Percentiles rank a stretch among this genome's conserved stretches.
These are phyloP conservation scores for Plasmodium gonderi DNA, from an alignment of 169 alveolate species.

Conservation along the genomic window DNA sequence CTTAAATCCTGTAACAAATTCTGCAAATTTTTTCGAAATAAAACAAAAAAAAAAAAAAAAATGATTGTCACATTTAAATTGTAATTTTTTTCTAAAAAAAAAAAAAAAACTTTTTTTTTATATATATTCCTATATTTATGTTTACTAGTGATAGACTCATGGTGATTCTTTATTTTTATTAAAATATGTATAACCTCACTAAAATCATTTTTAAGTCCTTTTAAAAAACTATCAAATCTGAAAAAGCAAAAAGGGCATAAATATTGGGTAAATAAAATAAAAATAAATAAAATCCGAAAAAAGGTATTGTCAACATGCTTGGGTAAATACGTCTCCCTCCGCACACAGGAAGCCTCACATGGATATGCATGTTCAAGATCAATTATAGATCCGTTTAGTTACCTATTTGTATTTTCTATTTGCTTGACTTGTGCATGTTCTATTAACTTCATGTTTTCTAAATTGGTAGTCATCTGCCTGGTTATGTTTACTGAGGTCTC, in stretches of 20 bases:
- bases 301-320: too few relatives aligned
- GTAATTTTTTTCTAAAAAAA: not conserved
- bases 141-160: constrained; percentile 67
- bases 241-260: not conserved
- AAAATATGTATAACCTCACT: constrained; percentile 52
- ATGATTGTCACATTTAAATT: not conserved
- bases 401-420: constrained; percentile 75
- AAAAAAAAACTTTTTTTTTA: not conserved
- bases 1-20: constrained; percentile 55
- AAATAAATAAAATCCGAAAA: not conserved
- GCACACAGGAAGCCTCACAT: too few relatives aligned
- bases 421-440: constrained; percentile 73
- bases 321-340: too few relatives aligned
- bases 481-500: constrained; percentile 60
- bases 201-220: constrained; percentile 57
- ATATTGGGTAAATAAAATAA: not conserved
- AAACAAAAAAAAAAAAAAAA: not conserved
- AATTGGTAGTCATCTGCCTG: constrained; percentile 72
- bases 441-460: constrained; percentile 71
- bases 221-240: constrained; percentile 67
- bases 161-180: constrained; percentile 69
- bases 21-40: constrained; percentile 25
- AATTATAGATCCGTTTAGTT: not conserved
- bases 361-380: not conserved
- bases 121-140: not conserved